Base-by-base conservation (phyloP, 1,139 yeast species). In the Citeromyces siamensis region DNA sequence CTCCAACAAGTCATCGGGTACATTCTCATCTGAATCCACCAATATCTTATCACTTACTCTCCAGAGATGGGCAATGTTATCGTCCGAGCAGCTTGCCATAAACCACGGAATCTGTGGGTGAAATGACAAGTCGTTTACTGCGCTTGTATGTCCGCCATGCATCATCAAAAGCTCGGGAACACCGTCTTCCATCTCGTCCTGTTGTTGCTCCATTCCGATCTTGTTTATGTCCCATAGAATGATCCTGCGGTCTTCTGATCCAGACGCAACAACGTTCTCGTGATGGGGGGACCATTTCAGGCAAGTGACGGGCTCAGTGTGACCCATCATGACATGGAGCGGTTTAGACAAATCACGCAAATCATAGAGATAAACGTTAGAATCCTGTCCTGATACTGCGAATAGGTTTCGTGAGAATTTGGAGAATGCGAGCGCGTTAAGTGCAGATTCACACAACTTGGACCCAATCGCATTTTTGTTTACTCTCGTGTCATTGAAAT, bases 91-190 rank as follows among this genome's bases (percentile, higher is more conserved):
- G 19, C 83, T 69, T 0, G 81, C 84, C 40, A 80, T 50, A 22
- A 83, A 68, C 88, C 88, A 81, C 12, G 81, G 81, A 40, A 72
- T 66, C 47, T 66, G 71, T 3, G 79, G 75, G 49, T 79, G 78
- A 68, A 84, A 76, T 34, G 75, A 68, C 46, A 81, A 64, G 52
- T 82, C 94, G 26, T 77, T 75, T 8, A 82, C 78, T 2, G 79
- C 68, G 9, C 85, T 80, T 9, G 84, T 78, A 50, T 81, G 93
- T 13, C 94, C 94, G 27, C 90, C 93, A 49, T 82, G 94, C 76
- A 82, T 78, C 86, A 81, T 78, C 47, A 81, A 65, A 28, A 81
- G 56, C 50, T 82, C 94, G 5, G 90, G 86, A 34, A 81, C 78
- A 34, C 90, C 94, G 49, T 82, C 93, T 42, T 72, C 79, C 44